A percentile compares a stretch with the other conserved stretches of the same genome.
These are phyloP conservation scores for Fusarium sp. DNA, from an alignment of 2,329 filamentous ascomycete species.

Conservation along the genomic window DNA sequence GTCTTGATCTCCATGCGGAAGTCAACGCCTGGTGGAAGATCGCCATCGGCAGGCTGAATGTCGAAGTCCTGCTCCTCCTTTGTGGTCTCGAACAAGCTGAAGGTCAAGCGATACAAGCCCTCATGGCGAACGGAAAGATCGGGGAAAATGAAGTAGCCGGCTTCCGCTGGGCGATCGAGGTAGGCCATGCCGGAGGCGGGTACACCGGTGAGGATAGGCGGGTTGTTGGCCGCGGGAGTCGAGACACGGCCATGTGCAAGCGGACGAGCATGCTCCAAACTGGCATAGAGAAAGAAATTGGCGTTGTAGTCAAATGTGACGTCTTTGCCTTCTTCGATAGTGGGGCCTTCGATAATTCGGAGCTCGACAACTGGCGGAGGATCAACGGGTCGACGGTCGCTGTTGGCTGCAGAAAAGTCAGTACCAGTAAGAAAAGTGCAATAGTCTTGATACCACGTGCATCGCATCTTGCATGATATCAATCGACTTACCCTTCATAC, in stretches of 20 bases:
- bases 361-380: constrained; percentile 94
- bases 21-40: constrained; percentile 71
- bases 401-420: constrained; percentile 52
- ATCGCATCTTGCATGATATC: not conserved
- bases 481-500: constrained; percentile 83
- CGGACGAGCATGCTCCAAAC: constrained; percentile 84
- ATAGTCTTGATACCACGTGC: not conserved
- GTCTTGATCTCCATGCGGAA: constrained; percentile 94
- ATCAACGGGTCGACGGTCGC: constrained; percentile 90
- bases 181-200: constrained; percentile 97
- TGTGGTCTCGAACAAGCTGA: constrained; percentile 93
- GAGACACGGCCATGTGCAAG: constrained; percentile 85
- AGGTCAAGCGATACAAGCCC: constrained; percentile 89
- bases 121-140: constrained; percentile 97
- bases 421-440: not conserved
- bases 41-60: constrained; percentile 58
- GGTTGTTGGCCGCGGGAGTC: constrained; percentile 73
- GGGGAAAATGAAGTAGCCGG: constrained; percentile 97
- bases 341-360: constrained; percentile 80
- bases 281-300: constrained; percentile 97
- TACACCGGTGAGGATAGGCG: constrained; percentile 91
- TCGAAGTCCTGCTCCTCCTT: constrained; percentile 87
- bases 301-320: constrained; percentile 93
- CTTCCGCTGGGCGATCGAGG: constrained; percentile 82
- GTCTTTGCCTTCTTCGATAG: constrained; percentile 71